Evolutionary conservation across 2,329 filamentous ascomycete genomes (phyloP).

Genomic region (Arachnomyces sp.): DNA sequence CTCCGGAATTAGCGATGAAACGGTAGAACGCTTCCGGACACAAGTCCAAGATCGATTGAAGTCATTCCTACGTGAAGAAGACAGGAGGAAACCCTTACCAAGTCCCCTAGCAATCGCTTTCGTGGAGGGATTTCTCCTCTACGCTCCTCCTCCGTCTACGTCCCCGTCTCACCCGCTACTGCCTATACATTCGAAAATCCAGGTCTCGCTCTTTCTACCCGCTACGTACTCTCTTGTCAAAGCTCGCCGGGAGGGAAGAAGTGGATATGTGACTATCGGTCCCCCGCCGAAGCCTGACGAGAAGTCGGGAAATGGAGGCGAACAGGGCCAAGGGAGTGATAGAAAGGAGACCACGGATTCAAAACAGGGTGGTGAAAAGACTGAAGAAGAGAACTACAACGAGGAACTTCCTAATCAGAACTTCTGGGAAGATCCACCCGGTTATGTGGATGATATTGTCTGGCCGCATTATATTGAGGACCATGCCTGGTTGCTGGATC

Average conservation of each 20-base stretch:
- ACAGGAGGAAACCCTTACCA: conserved; percentile 18
- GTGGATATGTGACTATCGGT: conserved; percentile 42
- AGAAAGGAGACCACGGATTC: conserved; percentile 1
- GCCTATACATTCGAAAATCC: conserved; percentile 41
- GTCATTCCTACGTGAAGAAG: conserved; percentile 1
- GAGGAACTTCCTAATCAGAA: conserved; percentile 48
- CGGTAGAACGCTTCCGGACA: conserved; percentile 19
- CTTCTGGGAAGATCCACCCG: conserved; percentile 91
- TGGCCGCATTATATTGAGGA: conserved; percentile 89
- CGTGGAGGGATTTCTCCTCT: conserved; percentile 85
- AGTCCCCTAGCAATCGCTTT: conserved; percentile 51
- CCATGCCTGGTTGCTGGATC: conserved; percentile 72
- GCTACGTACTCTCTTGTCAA: conserved; percentile 51
- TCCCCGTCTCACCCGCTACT: conserved; percentile 20
- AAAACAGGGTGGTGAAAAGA: neutral
- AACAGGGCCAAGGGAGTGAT: conserved; percentile 3
- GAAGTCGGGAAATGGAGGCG: neutral
- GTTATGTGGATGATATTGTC: conserved; percentile 88
- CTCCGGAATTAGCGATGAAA: conserved; percentile 24
- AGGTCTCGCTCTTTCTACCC: conserved; percentile 71
- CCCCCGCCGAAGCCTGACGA: conserved; percentile 22
- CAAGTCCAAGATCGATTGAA: conserved; percentile 18
- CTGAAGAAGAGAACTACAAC: conserved; percentile 8
- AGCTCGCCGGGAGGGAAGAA: conserved; percentile 32
- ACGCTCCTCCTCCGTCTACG: conserved; percentile 40